Conservation (phyloP, 2,329 filamentous ascomycete species). For the Aspergillus brunneoviolaceus region DNA sequence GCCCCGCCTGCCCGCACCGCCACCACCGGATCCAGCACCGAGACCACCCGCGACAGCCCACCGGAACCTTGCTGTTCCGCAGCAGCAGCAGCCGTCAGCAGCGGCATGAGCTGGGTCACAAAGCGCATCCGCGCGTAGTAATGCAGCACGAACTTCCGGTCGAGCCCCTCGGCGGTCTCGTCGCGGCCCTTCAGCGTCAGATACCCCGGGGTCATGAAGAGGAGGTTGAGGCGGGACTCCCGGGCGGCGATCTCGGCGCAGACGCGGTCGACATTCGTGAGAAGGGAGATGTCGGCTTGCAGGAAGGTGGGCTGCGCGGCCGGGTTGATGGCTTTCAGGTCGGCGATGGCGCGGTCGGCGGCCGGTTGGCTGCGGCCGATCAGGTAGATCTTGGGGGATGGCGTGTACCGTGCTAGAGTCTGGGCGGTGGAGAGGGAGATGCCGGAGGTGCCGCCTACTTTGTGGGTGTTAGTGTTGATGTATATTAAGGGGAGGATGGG, state of each 20-base stretch:
- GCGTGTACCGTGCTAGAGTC: constrained; percentile 44
- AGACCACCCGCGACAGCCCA: constrained; percentile 39
- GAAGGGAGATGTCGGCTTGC: constrained; percentile 36
- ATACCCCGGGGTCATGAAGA: constrained; percentile 41
- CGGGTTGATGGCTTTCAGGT: constrained; percentile 33
- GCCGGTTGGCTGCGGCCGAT: constrained; percentile 45
- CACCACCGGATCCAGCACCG: constrained; percentile 36
- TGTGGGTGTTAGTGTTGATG: not conserved
- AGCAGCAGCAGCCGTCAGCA: constrained; percentile 29
- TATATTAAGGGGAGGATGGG: not conserved
- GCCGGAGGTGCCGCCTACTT: constrained; percentile 53
- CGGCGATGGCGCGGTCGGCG: constrained; percentile 45
- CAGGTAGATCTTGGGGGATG: constrained; percentile 52
- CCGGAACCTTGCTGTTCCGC: not conserved
- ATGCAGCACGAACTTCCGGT: constrained; percentile 49
- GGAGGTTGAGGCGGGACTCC: constrained; percentile 37
- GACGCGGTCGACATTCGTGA: constrained; percentile 35
- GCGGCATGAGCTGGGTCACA: constrained; percentile 42
- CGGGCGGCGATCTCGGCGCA: constrained; percentile 30
- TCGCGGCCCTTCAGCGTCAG: constrained; percentile 32
- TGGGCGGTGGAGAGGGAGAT: constrained; percentile 53
- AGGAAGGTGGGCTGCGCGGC: constrained; percentile 28
- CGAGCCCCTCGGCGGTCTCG: constrained; percentile 48
- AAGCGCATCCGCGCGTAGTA: constrained; percentile 50
- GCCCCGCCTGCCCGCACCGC: constrained; percentile 31